Percentiles rank a stretch among this genome's conserved stretches.
Conservation (phyloP, 371 early-diverging fungal species). For the Lichtheimia hyalospora region DNA sequence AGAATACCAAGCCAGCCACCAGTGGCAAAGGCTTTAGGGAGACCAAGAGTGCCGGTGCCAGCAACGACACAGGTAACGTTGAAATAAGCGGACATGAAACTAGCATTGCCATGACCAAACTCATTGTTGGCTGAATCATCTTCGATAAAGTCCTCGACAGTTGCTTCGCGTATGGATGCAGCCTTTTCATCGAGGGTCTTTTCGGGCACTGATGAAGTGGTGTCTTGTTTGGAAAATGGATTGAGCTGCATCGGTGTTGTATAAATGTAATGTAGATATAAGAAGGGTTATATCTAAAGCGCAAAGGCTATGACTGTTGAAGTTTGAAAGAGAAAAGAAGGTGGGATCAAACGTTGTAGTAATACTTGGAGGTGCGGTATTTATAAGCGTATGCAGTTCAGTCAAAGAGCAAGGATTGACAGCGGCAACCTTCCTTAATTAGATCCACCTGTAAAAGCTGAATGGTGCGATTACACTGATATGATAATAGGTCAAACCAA, state of each 20-base stretch:
- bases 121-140: conserved; percentile 23
- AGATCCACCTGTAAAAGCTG: too few species aligned
- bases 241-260: not conserved
- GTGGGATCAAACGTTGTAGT: too few species aligned
- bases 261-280: not conserved
- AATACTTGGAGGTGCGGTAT: too few species aligned
- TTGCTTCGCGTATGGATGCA: conserved; percentile 32
- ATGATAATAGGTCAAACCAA: too few species aligned
- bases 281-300: conserved; percentile 1
- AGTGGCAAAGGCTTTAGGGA: conserved; percentile 43
- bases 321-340: not conserved
- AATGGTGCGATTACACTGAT: too few species aligned
- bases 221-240: conserved; percentile 1
- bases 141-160: conserved; percentile 34
- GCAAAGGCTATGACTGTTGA: conserved; percentile 1
- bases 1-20: conserved; percentile 53
- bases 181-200: conserved; percentile 11
- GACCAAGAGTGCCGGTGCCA: conserved; percentile 85
- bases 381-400: too few species aligned
- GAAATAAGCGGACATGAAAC: conserved; percentile 52
- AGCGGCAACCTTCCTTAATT: too few species aligned
- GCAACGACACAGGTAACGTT: conserved; percentile 81
- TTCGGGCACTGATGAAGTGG: not conserved
- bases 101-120: conserved; percentile 40
- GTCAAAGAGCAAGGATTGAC: too few species aligned